Base-by-base conservation (phyloP, 2,329 filamentous ascomycete genomes). In the Claviceps humidiphila region DNA sequence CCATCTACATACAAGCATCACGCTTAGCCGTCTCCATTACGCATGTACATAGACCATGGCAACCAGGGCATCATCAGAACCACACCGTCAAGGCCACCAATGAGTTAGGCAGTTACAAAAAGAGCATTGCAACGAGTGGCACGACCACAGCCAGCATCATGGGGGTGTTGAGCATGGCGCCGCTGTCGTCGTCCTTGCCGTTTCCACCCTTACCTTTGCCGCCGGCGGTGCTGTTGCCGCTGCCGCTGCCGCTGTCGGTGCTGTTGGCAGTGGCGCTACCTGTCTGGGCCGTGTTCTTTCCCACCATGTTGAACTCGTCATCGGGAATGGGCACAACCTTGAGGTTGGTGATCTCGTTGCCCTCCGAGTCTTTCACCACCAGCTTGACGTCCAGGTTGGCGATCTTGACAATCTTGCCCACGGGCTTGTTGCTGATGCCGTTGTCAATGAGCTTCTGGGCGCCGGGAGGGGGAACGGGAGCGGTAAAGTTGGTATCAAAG, bases 401-500 rank as follows among this genome's bases (percentile, higher is more conserved):
- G 60, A 95, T 76, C 56, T 78, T 66, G 57, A 95, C 76, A 51
- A 95, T 68, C 69, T 84, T 80, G 60, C 84, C 85, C 14, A 65
- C 69, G 41, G 82, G 81, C 52, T 81, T 77, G 57, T 78, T 78
- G 48, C 68, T 71, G 55, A 95, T 78, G 56, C 91, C 90, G 48
- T 85, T 80, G 58, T 87, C 74, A 64, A 96, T 91, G 61, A 95
- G 74, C 46, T 78, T 74, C 55, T 82, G 74, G 41, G 82, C 83
- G 58, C 82, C 85, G 4, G 77, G 72, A 13, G 89, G 89, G 5
- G 80, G 74, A 3, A 63, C 69, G 47, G 85, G 90, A 53, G 95
- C 72, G 46, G 82, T 84, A 72, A 95, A 97, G 74, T 88, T 85
- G 66, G 72, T 82, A 68, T 77, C 78, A 74, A 95, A 95, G 56